Conservation (phyloP, 768 basidiomycete genomes). For the Mycena galericulata region DNA sequence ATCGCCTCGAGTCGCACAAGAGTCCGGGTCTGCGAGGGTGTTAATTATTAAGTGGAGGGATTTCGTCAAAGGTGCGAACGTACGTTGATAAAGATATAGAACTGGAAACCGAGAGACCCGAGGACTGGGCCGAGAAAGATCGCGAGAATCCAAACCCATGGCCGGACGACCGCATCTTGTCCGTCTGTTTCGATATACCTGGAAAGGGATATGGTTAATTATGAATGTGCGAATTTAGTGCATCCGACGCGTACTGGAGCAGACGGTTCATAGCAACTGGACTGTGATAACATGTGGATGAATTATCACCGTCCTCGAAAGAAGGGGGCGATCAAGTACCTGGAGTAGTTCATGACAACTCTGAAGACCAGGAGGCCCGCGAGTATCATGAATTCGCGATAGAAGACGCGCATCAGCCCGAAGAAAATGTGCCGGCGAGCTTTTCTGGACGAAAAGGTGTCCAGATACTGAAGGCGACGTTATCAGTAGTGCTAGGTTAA, state of each 20-base stretch:
- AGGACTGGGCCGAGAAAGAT: conserved; percentile 61
- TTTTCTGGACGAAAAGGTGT: conserved; percentile 19
- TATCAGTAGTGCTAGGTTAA: background rate
- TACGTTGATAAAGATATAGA: conserved; percentile 61
- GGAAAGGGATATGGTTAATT: background rate
- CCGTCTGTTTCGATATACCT: conserved; percentile 67
- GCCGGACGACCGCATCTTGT: conserved; percentile 59
- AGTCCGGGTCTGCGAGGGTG: conserved; percentile 52
- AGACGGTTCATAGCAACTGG: conserved; percentile 57
- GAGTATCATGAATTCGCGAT: conserved; percentile 39
- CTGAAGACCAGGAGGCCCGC: conserved; percentile 15
- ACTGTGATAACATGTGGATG: conserved; percentile 45
- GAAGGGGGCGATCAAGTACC: conserved; percentile 25
- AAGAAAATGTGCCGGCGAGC: conserved; percentile 45
- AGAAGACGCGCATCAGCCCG: conserved; percentile 56
- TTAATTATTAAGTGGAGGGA: conserved; percentile 21
- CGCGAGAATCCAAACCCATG: conserved; percentile 76
- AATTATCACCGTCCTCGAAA: no score
- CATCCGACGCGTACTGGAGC: conserved; percentile 44
- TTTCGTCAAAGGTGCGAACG: conserved; percentile 46
- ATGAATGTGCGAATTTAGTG: background rate
- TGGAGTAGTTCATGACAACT: conserved; percentile 4
- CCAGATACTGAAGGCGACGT: conserved; percentile 7
- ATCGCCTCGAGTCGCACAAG: conserved; percentile 63
- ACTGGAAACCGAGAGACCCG: conserved; percentile 60